phyloP scores from a whole-genome alignment of 805 yeast species.

The Starmerella vitae region DNA sequence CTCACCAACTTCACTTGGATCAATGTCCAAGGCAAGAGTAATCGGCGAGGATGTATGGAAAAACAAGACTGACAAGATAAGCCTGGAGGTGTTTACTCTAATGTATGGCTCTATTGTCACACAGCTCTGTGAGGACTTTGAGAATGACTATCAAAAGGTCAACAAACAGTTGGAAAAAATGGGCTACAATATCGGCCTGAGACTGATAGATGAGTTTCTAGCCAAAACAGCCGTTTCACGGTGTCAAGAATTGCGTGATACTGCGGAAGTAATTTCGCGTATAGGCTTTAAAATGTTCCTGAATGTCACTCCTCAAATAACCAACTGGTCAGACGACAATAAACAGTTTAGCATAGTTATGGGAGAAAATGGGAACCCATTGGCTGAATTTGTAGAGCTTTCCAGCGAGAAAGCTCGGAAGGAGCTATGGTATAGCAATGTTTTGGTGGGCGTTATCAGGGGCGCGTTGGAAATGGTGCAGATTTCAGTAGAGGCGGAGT shows the following conservation, averaged over 20 bases:
- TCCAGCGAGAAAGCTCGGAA: conserved; percentile 61
- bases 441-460: conserved; percentile 74
- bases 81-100: conserved; percentile 83
- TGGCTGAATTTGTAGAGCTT: conserved; percentile 88
- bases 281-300: conserved; percentile 84
- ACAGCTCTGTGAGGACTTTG: conserved; percentile 73
- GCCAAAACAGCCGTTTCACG: conserved; percentile 79
- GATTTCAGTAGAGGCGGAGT: conserved; percentile 70
- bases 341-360: conserved; percentile 60
- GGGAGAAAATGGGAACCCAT: conserved; percentile 57
- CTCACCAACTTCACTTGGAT: not conserved
- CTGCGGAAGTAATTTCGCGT: conserved; percentile 74
- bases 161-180: conserved; percentile 73
- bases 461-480: conserved; percentile 96
- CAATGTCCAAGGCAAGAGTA: conserved; percentile 24
- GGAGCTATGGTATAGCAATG: conserved; percentile 86
- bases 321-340: conserved; percentile 64
- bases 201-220: conserved; percentile 83
- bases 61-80: conserved; percentile 71
- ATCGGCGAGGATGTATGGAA: conserved; percentile 89
- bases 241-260: conserved; percentile 65
- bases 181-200: conserved; percentile 90
- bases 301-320: conserved; percentile 62
- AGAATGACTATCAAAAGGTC: conserved; percentile 61
- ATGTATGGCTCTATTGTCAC: conserved; percentile 91